Base-by-base conservation (phyloP, 768 basidiomycete species). In the Leccinellum rugosiceps region DNA sequence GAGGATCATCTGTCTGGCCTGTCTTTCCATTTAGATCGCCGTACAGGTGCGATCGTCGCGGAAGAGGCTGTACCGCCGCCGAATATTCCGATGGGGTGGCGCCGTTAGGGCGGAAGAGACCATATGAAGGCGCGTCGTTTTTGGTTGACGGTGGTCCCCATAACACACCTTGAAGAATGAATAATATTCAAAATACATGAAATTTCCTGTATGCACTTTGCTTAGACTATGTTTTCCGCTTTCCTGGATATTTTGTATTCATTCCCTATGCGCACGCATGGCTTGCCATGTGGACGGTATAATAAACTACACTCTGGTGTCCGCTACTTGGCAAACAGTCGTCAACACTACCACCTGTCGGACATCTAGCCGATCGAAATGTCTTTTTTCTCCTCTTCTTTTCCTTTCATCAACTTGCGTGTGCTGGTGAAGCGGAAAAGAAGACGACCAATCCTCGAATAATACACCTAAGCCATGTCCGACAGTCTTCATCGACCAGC, bases 401-500 rank as follows among this genome's bases (percentile, higher is more conserved):
- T 75, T 76, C 61, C 75, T 74, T 80, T 76, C 79, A 82, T 79
- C 78, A 75, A 76, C 80, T 66, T 59, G 64, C 67, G 55, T 59
- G 55, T 60, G 57, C 60, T 67, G 76, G 76, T 74, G 76, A 70
- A 78, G 79, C 72, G 76, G 65, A 77, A 28, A 79, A 79, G 80
- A 80, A 75, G 75, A 76, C 68, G 65, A 49, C 57, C 41, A 45
- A 53, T 46, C 31, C 43, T 21, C 58, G 52, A 67, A 61, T 49
- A 44, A 46, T 23, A 53, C 28, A 30, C 25, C 35, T 50, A 32
- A 52, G 23, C 9, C 50, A 72, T 71, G 62, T 47, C 61, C 23
- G 50, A 64, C 41, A 19, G 19, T 48, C 69, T 72, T 28, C 68
- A 72, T 35, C 78, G 78, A 23, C 79, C 82, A 21, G 52, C 68